These are phyloP conservation scores for Nemania sp. DNA, from an alignment of 2,329 filamentous ascomycete genomes.

Conservation along the genomic window DNA sequence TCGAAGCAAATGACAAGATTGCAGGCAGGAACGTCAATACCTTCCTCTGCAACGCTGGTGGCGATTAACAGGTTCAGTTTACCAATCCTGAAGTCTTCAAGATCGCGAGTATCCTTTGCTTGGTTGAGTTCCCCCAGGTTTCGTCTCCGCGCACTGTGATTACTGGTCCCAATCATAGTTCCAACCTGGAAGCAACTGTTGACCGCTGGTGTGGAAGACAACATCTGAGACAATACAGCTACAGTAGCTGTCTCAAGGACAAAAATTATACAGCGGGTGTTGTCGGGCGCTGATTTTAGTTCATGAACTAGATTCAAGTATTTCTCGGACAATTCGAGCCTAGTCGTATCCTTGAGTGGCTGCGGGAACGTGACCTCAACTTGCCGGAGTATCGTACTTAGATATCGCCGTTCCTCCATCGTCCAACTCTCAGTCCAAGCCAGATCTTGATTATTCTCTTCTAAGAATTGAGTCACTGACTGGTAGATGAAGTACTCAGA, in stretches of 20 bases:
- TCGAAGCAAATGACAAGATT: constrained; percentile 65
- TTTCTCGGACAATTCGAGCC: constrained; percentile 59
- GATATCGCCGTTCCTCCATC: constrained; percentile 58
- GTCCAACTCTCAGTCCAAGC: constrained; percentile 47
- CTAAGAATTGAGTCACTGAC: constrained; percentile 47
- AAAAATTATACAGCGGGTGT: constrained; percentile 67
- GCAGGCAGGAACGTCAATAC: constrained; percentile 68
- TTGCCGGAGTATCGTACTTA: constrained; percentile 52
- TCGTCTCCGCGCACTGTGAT: constrained; percentile 41
- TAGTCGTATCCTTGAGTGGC: constrained; percentile 26
- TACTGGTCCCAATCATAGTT: constrained; percentile 60
- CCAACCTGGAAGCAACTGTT: constrained; percentile 54
- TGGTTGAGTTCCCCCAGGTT: constrained; percentile 46
- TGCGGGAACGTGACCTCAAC: constrained; percentile 38
- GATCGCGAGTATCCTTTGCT: constrained; percentile 40
- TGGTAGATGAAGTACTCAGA: constrained; percentile 66
- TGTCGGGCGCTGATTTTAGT: constrained; percentile 50
- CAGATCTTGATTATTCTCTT: constrained; percentile 34
- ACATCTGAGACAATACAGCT: constrained; percentile 60
- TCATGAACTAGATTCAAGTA: constrained; percentile 56
- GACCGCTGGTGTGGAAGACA: constrained; percentile 57
- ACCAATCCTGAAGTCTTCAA: constrained; percentile 58
- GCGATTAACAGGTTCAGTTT: constrained; percentile 62
- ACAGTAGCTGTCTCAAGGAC: constrained; percentile 66
- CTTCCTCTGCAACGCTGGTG: constrained; percentile 69